Base-by-base conservation (phyloP, 768 basidiomycete genomes). In the Xanthoconium stramineum region DNA sequence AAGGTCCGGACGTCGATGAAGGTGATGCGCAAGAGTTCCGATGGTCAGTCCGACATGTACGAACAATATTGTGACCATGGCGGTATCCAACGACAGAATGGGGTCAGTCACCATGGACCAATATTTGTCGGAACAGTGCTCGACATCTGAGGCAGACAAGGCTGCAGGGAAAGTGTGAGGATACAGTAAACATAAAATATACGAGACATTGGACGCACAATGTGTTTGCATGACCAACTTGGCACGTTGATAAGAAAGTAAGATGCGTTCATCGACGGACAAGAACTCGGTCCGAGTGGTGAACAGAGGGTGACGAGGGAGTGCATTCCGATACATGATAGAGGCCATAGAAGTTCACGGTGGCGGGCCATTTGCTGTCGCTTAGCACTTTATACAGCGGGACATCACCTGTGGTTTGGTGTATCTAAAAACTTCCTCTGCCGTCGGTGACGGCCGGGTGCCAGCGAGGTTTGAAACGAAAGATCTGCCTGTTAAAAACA, bases 101-200 rank as follows among this genome's bases (percentile, higher is more conserved):
- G 81, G 82, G 61, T 84, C 81, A n/a, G 67, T 77, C 70, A 82
- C 78, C 70, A 84, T 65, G 3, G 72, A 70, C 82, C 83, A 83
- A 59, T 79, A 84, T 47, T 68, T 75, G 1, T 76, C 64, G 15
- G 80, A 77, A 57, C 80, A 80, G 52, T 71, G 69, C 52, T 80
- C 75, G 24, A 84, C 73, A 59, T 83, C 82, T 6, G 70, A 69
- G 11, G 73, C 73, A 24, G 77, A 76, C 52, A 82, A 65, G 35
- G 48, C 57, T 52, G 45, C 12, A 14, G 29, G 48, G 11, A 28
- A 40, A 4, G n/a, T 2, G 28, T 39, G 36, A 67, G 45, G 11
- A 28, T 36, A n/a, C n/a, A n/a, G n/a, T n/a, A n/a, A n/a, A n/a
- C n/a, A n/a, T 1, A 6, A 47, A 20, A 37, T 12, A 39, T 56